Base-by-base conservation (phyloP, 495 filamentous ascomycete genomes). In the Daldinia vernicosa region DNA sequence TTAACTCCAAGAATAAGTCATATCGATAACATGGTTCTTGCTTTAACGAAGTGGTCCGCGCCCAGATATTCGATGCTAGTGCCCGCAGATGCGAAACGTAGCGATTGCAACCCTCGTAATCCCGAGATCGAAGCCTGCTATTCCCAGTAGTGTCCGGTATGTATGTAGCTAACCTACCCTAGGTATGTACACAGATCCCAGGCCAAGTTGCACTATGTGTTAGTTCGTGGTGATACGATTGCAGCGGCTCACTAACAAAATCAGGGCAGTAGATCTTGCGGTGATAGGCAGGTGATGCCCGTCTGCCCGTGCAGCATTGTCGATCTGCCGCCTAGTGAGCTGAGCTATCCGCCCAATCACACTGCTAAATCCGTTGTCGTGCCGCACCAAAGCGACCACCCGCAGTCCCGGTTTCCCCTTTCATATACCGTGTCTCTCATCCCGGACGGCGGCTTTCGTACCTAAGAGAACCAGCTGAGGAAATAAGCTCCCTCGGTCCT, bases 341-440 rank as follows among this genome's bases (percentile, higher is more conserved):
- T 72, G 70, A 72, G 56, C 55, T 40, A 15, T 52, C 59, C 17
- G 8, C 15, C 65, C 70, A 72, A 72, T 72, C 65, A 72, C 60
- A 19, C 28, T 26, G 30, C 30, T 17, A 53, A 64, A 7, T 37
- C 39, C 65, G 53, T 45, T 50, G 37, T 71, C 55, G 51, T 63
- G 57, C 52, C 26, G 43, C 15, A 27, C 8, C 12, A 56, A 37
- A 60, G 40, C 51, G 19, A 52, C 45, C 67, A 45, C 22, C 15
- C 30, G 28, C 12, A 5, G 26, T 60, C 63, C 64, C 35, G 58
- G 7, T 50, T 63, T 47, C 69, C 64, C 64, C 69, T 72, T 72
- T 72, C 64, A 67, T 72, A 60, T 40, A 64, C 59, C 69, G 53
- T 11, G 40, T 60, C 56, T 26, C 56, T 28, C 35, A 27, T 15